Evolutionary conservation across 2,329 filamentous ascomycete genomes (phyloP).

Genomic region (Ophiostoma populinum): DNA sequence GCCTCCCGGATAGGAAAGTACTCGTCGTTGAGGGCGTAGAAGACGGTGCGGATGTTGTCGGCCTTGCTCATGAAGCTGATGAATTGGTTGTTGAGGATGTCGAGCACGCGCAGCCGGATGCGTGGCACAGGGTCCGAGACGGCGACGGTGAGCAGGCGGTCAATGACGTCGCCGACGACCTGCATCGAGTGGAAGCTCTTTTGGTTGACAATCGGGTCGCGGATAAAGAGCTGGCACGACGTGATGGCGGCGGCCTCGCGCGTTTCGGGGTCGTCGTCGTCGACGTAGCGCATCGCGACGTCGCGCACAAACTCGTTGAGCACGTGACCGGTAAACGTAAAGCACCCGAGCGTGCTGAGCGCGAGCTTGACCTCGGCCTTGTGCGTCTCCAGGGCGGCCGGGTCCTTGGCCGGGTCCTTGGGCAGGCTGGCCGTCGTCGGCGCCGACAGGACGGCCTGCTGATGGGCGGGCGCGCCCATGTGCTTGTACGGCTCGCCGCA

Average conservation of each 20-base stretch:
- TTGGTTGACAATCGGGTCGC: slow-evolving; percentile 94
- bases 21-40: slow-evolving; percentile 91
- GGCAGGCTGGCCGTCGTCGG: slow-evolving; percentile 30
- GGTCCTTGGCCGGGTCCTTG: slow-evolving; percentile 65
- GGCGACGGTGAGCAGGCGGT: slow-evolving; percentile 86
- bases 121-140: slow-evolving; percentile 81
- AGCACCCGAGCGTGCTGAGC: slow-evolving; percentile 89
- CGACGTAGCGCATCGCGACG: slow-evolving; percentile 94
- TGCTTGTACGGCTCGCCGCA: slow-evolving; percentile 86
- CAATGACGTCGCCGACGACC: slow-evolving; percentile 94
- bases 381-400: slow-evolving; percentile 59
- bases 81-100: slow-evolving; percentile 81
- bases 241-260: slow-evolving; percentile 89
- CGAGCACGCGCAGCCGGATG: slow-evolving; percentile 76
- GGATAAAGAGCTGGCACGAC: slow-evolving; percentile 92
- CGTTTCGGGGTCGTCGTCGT: slow-evolving; percentile 86
- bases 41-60: slow-evolving; percentile 89
- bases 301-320: slow-evolving; percentile 97
- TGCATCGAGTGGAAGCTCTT: slow-evolving; percentile 93
- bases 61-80: slow-evolving; percentile 94
- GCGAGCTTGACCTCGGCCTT: slow-evolving; percentile 85
- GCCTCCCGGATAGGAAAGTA: slow-evolving; percentile 85
- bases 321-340: slow-evolving; percentile 84
- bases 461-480: slow-evolving; percentile 53
- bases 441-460: slow-evolving; percentile 2